Conservation (phyloP, 1,284 basidiomycete genomes). For the Sporisorium reilianum region DNA sequence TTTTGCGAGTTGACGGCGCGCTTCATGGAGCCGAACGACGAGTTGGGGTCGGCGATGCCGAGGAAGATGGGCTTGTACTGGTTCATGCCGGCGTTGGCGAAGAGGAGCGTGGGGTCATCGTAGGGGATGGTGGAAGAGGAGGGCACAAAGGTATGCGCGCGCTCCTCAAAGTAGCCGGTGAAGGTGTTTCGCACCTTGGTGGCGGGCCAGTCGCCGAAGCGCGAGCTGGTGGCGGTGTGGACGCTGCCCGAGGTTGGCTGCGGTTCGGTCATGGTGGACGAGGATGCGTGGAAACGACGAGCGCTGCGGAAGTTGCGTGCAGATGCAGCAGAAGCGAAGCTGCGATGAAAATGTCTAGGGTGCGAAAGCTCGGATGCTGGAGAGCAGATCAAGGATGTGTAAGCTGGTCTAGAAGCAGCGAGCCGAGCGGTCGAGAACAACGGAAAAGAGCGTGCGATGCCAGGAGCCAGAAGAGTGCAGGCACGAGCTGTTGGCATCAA, state of each 20-base stretch:
- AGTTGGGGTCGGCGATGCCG: slow-evolving; percentile 93
- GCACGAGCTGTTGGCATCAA: slow-evolving; percentile 43
- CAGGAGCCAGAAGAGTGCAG: slow-evolving; percentile 28
- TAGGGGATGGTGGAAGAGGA: slow-evolving; percentile 94
- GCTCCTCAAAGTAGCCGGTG: slow-evolving; percentile 82
- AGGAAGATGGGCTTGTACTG: slow-evolving; percentile 93
- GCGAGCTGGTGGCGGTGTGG: slow-evolving; percentile 56
- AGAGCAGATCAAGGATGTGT: slow-evolving; percentile 6
- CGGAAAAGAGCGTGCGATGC: slow-evolving; percentile 25
- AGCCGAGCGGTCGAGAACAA: slow-evolving; percentile 3
- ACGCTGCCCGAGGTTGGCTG: slow-evolving; percentile 14
- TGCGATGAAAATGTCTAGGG: slow-evolving; percentile 4
- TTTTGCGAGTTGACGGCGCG: slow-evolving; percentile 96
- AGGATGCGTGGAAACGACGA: neutral
- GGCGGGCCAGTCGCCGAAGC: slow-evolving; percentile 77
- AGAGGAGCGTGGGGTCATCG: slow-evolving; percentile 88
- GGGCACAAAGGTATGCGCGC: slow-evolving; percentile 88
- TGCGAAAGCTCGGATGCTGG: neutral
- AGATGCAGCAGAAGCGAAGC: neutral
- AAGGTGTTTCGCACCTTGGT: slow-evolving; percentile 79
- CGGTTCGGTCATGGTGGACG: slow-evolving; percentile 29
- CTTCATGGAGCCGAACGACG: slow-evolving; percentile 85
- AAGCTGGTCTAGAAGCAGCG: slow-evolving; percentile 10
- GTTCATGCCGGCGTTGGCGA: slow-evolving; percentile 84
- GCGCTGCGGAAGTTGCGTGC: neutral